A percentile compares a stretch with the other conserved stretches of the same genome.
phyloP scores from a whole-genome alignment of 345 rosid species.

The Acer negundo region DNA sequence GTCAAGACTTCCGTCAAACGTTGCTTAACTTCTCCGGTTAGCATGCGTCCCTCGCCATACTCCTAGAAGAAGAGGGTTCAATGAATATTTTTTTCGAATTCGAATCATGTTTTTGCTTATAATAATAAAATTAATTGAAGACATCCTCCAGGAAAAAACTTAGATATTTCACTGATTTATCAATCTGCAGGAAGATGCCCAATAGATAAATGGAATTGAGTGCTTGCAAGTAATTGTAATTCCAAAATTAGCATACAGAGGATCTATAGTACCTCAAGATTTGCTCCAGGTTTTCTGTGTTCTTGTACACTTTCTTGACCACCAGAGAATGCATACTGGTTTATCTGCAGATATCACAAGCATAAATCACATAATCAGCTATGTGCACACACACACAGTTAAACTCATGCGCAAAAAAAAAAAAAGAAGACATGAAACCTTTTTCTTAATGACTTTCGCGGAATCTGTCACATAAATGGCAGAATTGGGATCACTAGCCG shows the following conservation, averaged over 20 bases:
- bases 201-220: neutral
- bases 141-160: slow-evolving; percentile 75
- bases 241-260: neutral
- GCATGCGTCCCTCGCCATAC: slow-evolving; percentile 82
- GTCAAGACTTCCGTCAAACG: slow-evolving; percentile 66
- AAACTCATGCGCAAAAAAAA: neutral
- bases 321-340: slow-evolving; percentile 80
- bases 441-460: slow-evolving; percentile 72
- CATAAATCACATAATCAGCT: neutral
- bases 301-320: slow-evolving; percentile 76
- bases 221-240: too few relatives aligned
- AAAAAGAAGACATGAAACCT: slow-evolving; percentile 47
- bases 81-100: neutral
- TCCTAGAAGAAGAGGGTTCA: slow-evolving; percentile 42
- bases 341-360: slow-evolving; percentile 48
- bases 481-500: slow-evolving; percentile 95
- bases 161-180: slow-evolving; percentile 79
- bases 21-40: slow-evolving; percentile 80
- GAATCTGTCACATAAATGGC: slow-evolving; percentile 93
- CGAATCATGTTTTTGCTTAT: too few relatives aligned
- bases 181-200: slow-evolving; percentile 50
- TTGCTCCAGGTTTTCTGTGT: slow-evolving; percentile 76
- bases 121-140: too few relatives aligned
- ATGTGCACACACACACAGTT: neutral
- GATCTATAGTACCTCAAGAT: slow-evolving; percentile 66